These are phyloP conservation scores for Discostella pseudostelligera DNA, from an alignment of 108 stramenopile species.

Conservation along the genomic window DNA sequence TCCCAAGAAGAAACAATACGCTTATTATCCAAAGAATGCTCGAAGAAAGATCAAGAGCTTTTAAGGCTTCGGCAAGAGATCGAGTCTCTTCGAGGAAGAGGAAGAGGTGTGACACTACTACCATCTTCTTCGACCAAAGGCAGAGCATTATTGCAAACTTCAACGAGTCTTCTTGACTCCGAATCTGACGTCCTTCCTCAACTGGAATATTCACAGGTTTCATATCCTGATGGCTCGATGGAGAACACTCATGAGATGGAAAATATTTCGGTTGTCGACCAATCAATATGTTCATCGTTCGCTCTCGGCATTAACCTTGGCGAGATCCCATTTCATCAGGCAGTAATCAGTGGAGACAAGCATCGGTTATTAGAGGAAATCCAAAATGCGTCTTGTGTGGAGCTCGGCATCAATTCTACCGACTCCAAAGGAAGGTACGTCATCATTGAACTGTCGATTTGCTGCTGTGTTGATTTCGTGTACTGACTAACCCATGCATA, in stretches of 20 bases:
- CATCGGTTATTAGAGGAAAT: conserved; percentile 28
- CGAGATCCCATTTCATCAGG: conserved; percentile 38
- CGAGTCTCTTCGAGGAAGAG: conserved; percentile 41
- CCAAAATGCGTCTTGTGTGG: conserved; percentile 21
- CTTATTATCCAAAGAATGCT: conserved; percentile 22
- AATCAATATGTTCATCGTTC: conserved; percentile 17
- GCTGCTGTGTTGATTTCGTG: neutral
- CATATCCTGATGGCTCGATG: conserved; percentile 18
- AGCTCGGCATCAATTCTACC: conserved; percentile 33
- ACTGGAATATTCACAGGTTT: conserved; percentile 32
- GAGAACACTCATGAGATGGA: conserved; percentile 7
- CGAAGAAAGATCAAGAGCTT: conserved; percentile 44
- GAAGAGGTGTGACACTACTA: conserved; percentile 27
- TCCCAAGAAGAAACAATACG: conserved; percentile 36
- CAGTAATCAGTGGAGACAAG: conserved; percentile 27
- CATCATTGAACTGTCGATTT: too few relatives aligned
- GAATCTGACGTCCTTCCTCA: conserved; percentile 29
- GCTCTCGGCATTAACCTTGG: neutral
- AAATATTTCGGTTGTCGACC: conserved; percentile 10
- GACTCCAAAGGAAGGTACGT: conserved; percentile 39
- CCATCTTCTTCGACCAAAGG: conserved; percentile 8
- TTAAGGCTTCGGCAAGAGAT: conserved; percentile 36
- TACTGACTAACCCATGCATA: neutral
- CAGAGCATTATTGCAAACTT: conserved; percentile 7
- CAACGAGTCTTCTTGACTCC: conserved; percentile 41